Evolutionary conservation across 2,329 filamentous ascomycete species (phyloP), one percentile per base, ranked within the genome.

Genomic region (Cladosporium phlei): DNA sequence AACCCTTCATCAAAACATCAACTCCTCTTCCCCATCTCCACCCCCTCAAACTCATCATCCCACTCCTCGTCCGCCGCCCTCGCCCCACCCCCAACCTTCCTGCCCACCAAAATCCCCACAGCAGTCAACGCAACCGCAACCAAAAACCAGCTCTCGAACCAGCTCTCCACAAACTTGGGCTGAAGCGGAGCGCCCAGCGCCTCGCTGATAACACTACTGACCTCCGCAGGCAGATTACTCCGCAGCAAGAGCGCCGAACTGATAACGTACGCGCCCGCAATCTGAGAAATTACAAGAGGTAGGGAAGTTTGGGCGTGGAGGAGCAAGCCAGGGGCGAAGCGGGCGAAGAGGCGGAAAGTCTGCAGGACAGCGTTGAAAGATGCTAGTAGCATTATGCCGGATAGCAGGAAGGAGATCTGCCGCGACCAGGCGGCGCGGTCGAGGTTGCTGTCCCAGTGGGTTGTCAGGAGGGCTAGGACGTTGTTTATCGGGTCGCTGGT

Each of bases 121-220:
- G 76, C 81, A 1, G 88, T 93, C 10, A 76, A 60, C 0, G 73
- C 69, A 52, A 82, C 85, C 4, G 84, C 83, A 2, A 82, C 62
- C 47, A 95, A 66, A 64, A 94, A 95, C 83, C 88, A 91, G 6
- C 80, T 82, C 64, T 95, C 88, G 56, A 95, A 95, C 88, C 88
- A 95, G 22, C 79, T 75, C 59, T 94, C 82, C 4, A 87, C 84
- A 58, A 87, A 88, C 0, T 73, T 72, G 5, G 80, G 79, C 58
- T 87, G 83, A 7, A 94, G 72, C 12, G 87, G 85, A 16, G 85
- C 86, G 33, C 86, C 82, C 22, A 95, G 69, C 1, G 86, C 86
- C 54, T 89, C 85, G 2, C 81, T 82, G 3, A 94, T 86, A 2
- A 85, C 85, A 39, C 80, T 82, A 49, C 87, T 82, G 61, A 91